Base-by-base conservation (phyloP, 2,329 filamentous ascomycete genomes). In the Onygenales sp. region DNA sequence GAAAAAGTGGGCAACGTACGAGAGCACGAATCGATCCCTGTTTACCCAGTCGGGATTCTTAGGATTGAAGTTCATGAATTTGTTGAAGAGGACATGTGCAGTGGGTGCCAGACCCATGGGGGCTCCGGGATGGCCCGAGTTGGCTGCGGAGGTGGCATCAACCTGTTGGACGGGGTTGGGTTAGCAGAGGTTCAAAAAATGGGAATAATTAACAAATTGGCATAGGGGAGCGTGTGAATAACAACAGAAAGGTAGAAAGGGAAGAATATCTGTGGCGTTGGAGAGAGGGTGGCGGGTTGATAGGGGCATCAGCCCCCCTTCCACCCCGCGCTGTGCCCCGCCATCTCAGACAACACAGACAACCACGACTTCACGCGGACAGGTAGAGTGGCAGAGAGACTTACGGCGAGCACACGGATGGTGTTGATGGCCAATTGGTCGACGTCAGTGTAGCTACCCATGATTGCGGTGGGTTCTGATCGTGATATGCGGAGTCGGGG, bases 61-160 rank as follows among this genome's bases (percentile, higher is more conserved):
- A 67, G 93, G 93, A 86, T 97, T 98, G 83, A 96, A 98, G 73
- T 78, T 94, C 89, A 98, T 89, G 82, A 96, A 94, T 76, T 93
- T 94, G 84, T 95, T 95, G 80, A 88, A 98, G 61, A 98, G 84
- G 67, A 97, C 89, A 81, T 97, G 93, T 74, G 93, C 86, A 68
- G 91, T 84, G 58, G 93, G 92, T 68, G 93, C 93, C 88, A 97
- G 81, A 70, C 83, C 85, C 93, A 98, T 98, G 67, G 93, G 93
- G 73, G 93, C 93, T 81, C 93, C 93, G 68, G 93, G 93, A 79
- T 98, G 93, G 71, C 93, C 93, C 61, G 92, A 96, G 83, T 97
- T 97, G 73, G 92, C 89, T 73, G 87, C 81, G 75, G 85, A 85
- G 69, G 91, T 96, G 73, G 92, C 93, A 96, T 98, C 93, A 79